Percentiles rank a stretch among this genome's conserved stretches.
Conservation (phyloP, 1,284 basidiomycete genomes). For the Schizopora paradoxa region DNA sequence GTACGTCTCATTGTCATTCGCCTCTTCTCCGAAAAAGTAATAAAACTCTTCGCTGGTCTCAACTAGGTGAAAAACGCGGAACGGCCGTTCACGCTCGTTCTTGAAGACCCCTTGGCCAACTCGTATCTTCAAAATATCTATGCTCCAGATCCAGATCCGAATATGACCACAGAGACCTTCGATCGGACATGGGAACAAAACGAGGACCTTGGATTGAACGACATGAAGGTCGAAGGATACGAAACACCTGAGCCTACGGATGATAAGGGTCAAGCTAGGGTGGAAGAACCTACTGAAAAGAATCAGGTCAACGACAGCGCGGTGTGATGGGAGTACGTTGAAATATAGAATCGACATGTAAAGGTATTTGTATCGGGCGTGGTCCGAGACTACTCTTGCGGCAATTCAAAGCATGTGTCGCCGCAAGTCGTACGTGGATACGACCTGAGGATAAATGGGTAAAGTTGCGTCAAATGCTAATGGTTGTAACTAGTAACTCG, state of each 20-base stretch:
- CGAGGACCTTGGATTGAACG: conserved; percentile 93
- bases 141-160: conserved; percentile 88
- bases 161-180: conserved; percentile 83
- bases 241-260: too few species aligned
- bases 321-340: conserved; percentile 8
- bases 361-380: too few species aligned
- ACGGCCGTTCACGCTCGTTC: conserved; percentile 82
- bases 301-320: too few species aligned
- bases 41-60: not conserved
- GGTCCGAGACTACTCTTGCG: too few species aligned
- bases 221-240: conserved; percentile 91
- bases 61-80: conserved; percentile 70
- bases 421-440: too few species aligned
- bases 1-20: conserved; percentile 34
- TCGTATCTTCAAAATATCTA: conserved; percentile 96
- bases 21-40: conserved; percentile 6
- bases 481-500: too few species aligned
- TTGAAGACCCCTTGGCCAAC: conserved; percentile 95
- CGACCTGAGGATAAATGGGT: too few species aligned
- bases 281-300: conserved; percentile 12
- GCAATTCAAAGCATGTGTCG: too few species aligned
- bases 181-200: conserved; percentile 88
- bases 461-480: too few species aligned
- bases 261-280: conserved; percentile 25
- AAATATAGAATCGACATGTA: not conserved